These are phyloP conservation scores for Escovopsis sp. DNA, from an alignment of 2,329 filamentous ascomycete species.

Conservation along the genomic window DNA sequence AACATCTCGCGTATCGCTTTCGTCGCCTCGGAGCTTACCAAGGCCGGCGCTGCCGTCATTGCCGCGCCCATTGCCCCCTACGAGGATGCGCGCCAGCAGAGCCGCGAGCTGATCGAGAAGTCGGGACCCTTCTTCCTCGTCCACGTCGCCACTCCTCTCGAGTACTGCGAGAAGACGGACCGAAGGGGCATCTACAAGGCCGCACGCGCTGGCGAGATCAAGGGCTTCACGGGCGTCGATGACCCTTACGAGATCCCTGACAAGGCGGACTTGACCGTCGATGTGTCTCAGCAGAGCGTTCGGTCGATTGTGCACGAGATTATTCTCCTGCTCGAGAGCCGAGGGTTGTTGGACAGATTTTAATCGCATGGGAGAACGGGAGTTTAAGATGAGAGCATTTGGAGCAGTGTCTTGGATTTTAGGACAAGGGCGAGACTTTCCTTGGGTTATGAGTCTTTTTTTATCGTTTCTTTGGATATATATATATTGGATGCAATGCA, in stretches of 20 bases:
- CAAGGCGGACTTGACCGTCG: constrained; percentile 73
- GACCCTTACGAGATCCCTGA: constrained; percentile 82
- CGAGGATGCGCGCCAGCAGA: constrained; percentile 59
- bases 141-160: constrained; percentile 85
- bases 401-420: neutral
- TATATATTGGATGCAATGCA: too few species aligned
- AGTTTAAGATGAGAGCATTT: neutral
- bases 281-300: constrained; percentile 74
- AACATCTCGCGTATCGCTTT: constrained; percentile 96
- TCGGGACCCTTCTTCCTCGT: constrained; percentile 87
- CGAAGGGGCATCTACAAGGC: constrained; percentile 77
- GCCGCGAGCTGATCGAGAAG: constrained; percentile 74
- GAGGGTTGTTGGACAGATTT: constrained; percentile 67
- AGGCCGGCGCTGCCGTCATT: constrained; percentile 85
- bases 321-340: constrained; percentile 76
- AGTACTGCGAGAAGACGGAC: constrained; percentile 90
- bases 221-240: constrained; percentile 96
- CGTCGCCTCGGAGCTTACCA: constrained; percentile 87
- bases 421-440: too few species aligned
- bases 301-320: constrained; percentile 95
- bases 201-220: constrained; percentile 80
- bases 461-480: too few species aligned
- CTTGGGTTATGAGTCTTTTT: too few species aligned
- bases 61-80: constrained; percentile 93
- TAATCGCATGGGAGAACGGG: neutral